Evolutionary conservation across 306 rosid genomes (phyloP).

Genomic region (Acacia crassicarpa): DNA sequence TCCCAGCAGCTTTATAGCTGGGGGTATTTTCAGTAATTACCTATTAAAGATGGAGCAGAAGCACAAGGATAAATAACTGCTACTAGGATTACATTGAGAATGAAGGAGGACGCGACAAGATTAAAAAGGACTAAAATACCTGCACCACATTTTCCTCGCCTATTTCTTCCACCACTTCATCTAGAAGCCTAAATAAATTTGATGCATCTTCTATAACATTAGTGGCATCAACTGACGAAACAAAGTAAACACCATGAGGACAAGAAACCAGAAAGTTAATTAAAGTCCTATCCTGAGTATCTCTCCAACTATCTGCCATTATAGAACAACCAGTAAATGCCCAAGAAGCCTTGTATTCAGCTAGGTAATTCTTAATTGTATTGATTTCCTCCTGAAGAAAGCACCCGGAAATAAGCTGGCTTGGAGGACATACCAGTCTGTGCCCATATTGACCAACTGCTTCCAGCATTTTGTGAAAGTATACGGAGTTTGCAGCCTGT

Average conservation of each 20-base stretch:
- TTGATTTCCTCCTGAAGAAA: slow-evolving; percentile 77
- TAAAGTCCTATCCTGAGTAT: slow-evolving; percentile 63
- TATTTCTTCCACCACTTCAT: slow-evolving; percentile 81
- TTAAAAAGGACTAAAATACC: slow-evolving; percentile 60
- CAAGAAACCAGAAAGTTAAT: slow-evolving; percentile 84
- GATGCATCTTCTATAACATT: slow-evolving; percentile 68
- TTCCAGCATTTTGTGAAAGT: slow-evolving; percentile 92
- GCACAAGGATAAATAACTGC: slow-evolving; percentile 23
- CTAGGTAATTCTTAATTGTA: slow-evolving; percentile 63
- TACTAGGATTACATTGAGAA: slow-evolving; percentile 27
- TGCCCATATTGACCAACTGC: slow-evolving; percentile 79
- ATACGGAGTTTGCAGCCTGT: slow-evolving; percentile 77
- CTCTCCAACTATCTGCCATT: slow-evolving; percentile 87
- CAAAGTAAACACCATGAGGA: slow-evolving; percentile 82
- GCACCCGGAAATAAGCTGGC: slow-evolving; percentile 72
- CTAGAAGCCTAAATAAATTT: slow-evolving; percentile 78
- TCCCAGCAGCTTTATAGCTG: slow-evolving; percentile 75
- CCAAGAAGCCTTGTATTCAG: slow-evolving; percentile 85
- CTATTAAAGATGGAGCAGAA: slow-evolving; percentile 45
- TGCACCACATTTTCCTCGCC: slow-evolving; percentile 93
- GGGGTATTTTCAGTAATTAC: slow-evolving; percentile 85
- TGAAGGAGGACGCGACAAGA: slow-evolving; percentile 30
- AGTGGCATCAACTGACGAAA: slow-evolving; percentile 80
- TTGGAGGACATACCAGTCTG: slow-evolving; percentile 67
- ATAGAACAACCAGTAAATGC: slow-evolving; percentile 84